Percentiles rank a stretch among this genome's conserved stretches.
phyloP scores from a whole-genome alignment of 1,139 yeast genomes.

The Protomyces pachydermus region DNA sequence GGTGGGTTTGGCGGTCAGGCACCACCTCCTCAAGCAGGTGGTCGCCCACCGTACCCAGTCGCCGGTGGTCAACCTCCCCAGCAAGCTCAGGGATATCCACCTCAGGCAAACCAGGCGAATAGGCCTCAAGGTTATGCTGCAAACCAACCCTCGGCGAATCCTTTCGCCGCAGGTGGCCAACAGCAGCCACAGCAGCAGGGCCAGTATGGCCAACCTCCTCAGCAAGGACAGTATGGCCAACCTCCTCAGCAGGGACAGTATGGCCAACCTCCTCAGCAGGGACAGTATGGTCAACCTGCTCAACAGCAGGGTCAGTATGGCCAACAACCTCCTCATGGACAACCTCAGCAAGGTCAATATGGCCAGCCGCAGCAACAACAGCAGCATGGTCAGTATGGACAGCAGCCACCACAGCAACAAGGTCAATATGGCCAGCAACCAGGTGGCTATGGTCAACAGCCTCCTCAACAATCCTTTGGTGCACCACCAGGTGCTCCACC shows the following conservation, averaged over 20 bases:
- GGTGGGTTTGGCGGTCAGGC: neutral
- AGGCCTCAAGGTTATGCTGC: constrained; percentile 19
- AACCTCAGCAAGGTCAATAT: constrained; percentile 4
- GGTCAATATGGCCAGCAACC: constrained; percentile 30
- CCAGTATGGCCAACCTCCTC: constrained; percentile 29
- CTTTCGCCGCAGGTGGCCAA: constrained; percentile 6
- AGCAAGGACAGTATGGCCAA: constrained; percentile 6
- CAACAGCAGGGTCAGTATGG: constrained; percentile 32
- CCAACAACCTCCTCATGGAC: neutral
- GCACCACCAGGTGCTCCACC: constrained; percentile 10
- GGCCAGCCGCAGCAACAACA: neutral
- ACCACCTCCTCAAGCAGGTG: constrained; percentile 10
- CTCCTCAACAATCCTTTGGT: constrained; percentile 2
- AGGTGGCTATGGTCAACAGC: constrained; percentile 7
- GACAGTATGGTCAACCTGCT: constrained; percentile 2
- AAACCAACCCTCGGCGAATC: constrained; percentile 21
- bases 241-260: constrained; percentile 6
- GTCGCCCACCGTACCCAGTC: neutral
- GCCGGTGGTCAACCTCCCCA: neutral
- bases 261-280: constrained; percentile 30
- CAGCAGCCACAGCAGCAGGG: constrained; percentile 23
- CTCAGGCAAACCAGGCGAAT: constrained; percentile 1
- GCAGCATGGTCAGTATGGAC: constrained; percentile 19
- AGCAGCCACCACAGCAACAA: neutral
- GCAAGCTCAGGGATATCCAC: constrained; percentile 1